Conservation (phyloP, 208 protist genomes). For the Strigomonas galati region DNA sequence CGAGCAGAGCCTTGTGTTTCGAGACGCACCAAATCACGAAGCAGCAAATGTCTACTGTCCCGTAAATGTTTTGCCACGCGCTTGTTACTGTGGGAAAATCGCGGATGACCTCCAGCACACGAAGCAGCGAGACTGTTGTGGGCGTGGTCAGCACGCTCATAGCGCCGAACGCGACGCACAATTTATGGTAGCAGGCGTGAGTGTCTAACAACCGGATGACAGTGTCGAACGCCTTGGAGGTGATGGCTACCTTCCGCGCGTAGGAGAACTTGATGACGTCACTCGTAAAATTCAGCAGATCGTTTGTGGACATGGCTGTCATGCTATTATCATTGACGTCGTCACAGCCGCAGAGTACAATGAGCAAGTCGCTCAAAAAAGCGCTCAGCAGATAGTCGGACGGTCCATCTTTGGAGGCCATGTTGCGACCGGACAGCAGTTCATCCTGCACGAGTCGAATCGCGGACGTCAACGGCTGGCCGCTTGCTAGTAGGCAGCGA, state of each 20-base stretch:
- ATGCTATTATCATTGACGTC: neutral
- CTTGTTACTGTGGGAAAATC: slow-evolving; percentile 12
- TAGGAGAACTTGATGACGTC: slow-evolving; percentile 75
- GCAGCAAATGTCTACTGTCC: too few relatives aligned
- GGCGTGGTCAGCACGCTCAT: slow-evolving; percentile 74
- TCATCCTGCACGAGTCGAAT: slow-evolving; percentile 62
- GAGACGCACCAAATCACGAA: slow-evolving; percentile 49
- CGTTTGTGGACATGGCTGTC: neutral
- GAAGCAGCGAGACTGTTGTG: slow-evolving; percentile 40
- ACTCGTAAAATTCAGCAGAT: slow-evolving; percentile 44
- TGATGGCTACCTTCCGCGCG: slow-evolving; percentile 36
- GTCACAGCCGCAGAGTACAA: slow-evolving; percentile 34
- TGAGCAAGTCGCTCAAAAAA: slow-evolving; percentile 73
- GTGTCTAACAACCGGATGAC: slow-evolving; percentile 53
- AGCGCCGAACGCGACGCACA: slow-evolving; percentile 55
- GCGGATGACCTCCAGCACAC: slow-evolving; percentile 48
- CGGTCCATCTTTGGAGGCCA: slow-evolving; percentile 14
- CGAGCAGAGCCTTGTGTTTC: neutral
- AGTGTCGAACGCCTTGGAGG: slow-evolving; percentile 54
- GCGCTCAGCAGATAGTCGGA: slow-evolving; percentile 27
- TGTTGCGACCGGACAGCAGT: slow-evolving; percentile 57
- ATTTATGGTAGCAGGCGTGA: slow-evolving; percentile 34
- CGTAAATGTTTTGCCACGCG: too few relatives aligned
- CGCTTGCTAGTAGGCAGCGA: slow-evolving; percentile 49
- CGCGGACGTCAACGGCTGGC: slow-evolving; percentile 25